Conservation (phyloP, 495 filamentous ascomycete genomes). For the Immersiella caudata region DNA sequence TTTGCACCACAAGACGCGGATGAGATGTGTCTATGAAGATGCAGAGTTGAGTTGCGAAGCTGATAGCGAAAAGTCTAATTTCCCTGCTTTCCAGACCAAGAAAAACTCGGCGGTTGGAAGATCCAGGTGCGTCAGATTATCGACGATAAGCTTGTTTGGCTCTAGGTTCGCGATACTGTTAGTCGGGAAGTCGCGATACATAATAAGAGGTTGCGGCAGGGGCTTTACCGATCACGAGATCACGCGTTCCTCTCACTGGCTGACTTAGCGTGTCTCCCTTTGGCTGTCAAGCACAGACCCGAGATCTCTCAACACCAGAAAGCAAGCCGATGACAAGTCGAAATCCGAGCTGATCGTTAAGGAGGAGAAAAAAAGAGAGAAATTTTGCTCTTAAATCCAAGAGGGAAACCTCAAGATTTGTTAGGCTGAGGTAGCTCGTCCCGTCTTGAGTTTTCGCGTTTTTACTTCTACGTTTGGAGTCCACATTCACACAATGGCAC, state of each 20-base stretch:
- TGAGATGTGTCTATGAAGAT: constrained; percentile 4
- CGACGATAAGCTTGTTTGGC: neutral
- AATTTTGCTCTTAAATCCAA: neutral
- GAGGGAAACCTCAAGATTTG: neutral
- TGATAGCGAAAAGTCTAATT: neutral
- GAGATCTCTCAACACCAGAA: neutral
- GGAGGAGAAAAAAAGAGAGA: neutral
- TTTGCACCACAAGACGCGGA: constrained; percentile 2
- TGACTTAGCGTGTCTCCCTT: constrained; percentile 17
- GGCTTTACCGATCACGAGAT: constrained; percentile 32
- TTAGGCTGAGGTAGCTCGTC: neutral
- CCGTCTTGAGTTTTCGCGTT: neutral
- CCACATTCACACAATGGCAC: constrained; percentile 57
- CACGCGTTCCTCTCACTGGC: constrained; percentile 26
- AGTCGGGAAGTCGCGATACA: constrained; percentile 1
- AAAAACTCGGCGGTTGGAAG: neutral
- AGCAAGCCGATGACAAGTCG: neutral
- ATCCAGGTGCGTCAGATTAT: neutral
- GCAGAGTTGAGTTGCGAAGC: neutral
- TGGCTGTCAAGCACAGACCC: neutral
- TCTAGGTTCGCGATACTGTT: neutral
- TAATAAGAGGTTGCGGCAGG: constrained; percentile 5
- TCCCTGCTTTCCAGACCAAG: neutral
- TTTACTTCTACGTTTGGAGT: neutral
- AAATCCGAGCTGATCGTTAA: neutral